phyloP scores from a whole-genome alignment of 2,329 filamentous ascomycete species.

The Monosporascus sp. region DNA sequence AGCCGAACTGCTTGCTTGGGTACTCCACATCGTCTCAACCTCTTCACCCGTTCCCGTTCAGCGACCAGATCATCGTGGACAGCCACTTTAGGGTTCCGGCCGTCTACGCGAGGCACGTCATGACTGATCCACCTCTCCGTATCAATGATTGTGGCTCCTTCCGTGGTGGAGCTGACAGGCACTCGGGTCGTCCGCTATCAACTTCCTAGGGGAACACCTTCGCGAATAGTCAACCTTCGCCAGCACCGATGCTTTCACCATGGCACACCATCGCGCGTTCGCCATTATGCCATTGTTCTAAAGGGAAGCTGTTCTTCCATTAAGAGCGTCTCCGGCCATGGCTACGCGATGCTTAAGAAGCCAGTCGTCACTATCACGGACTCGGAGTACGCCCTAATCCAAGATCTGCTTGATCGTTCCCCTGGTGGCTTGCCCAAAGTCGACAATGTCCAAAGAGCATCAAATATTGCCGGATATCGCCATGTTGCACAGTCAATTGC shows the following conservation, averaged over 20 bases:
- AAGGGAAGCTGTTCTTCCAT: no score
- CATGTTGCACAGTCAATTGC: no score
- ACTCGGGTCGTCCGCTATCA: slow-evolving; percentile 16
- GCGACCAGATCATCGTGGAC: not conserved
- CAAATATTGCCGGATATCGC: no score
- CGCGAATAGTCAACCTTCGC: slow-evolving; percentile 18
- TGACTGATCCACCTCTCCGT: not conserved
- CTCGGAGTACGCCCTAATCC: slow-evolving; percentile 7
- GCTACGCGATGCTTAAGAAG: slow-evolving; percentile 5
- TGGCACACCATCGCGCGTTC: not conserved
- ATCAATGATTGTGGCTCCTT: slow-evolving; percentile 16
- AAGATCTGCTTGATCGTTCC: slow-evolving; percentile 4
- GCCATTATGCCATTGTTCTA: not conserved
- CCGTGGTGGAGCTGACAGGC: slow-evolving; percentile 17
- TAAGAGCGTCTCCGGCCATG: not conserved
- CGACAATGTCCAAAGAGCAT: not conserved
- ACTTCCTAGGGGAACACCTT: slow-evolving; percentile 19
- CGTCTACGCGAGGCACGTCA: not conserved
- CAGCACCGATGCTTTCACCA: slow-evolving; percentile 15
- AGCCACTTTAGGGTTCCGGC: not conserved
- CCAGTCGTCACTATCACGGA: slow-evolving; percentile 2
- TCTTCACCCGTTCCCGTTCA: no score
- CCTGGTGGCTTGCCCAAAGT: not conserved
- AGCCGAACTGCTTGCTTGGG: no score
- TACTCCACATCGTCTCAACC: no score